Evolutionary conservation across 2,329 filamentous ascomycete genomes (phyloP).

Genomic region (Venturia pyrina): DNA sequence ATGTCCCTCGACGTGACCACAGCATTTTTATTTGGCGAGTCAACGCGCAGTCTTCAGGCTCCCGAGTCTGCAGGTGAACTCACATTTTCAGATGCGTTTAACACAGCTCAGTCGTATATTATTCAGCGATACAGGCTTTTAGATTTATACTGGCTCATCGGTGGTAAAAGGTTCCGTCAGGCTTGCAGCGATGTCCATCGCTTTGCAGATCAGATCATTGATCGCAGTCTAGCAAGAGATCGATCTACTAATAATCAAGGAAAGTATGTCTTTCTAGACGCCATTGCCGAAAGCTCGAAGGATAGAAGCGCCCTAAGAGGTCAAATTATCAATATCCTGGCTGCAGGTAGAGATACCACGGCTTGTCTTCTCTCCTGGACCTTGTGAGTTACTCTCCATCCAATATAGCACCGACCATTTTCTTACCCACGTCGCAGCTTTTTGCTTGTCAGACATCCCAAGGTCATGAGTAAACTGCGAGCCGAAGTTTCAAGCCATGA

Average conservation of each 20-base stretch:
- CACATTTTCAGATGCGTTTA: slow-evolving; percentile 70
- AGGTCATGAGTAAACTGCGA: slow-evolving; percentile 57
- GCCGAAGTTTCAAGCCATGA: slow-evolving; percentile 51
- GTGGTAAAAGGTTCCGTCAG: slow-evolving; percentile 52
- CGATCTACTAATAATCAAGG: slow-evolving; percentile 60
- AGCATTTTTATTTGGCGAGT: slow-evolving; percentile 73
- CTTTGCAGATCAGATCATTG: slow-evolving; percentile 71
- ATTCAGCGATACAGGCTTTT: slow-evolving; percentile 45
- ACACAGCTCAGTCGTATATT: slow-evolving; percentile 62
- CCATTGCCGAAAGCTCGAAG: slow-evolving; percentile 70
- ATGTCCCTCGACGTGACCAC: slow-evolving; percentile 78
- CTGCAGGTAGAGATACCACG: slow-evolving; percentile 83
- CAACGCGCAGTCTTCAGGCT: slow-evolving; percentile 50
- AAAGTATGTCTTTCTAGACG: slow-evolving; percentile 77
- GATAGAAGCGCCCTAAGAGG: slow-evolving; percentile 61
- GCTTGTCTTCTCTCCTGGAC: slow-evolving; percentile 71
- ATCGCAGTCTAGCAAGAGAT: slow-evolving; percentile 59
- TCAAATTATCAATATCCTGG: slow-evolving; percentile 70
- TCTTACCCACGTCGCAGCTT: slow-evolving; percentile 22
- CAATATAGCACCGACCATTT: not conserved
- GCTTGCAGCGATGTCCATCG: slow-evolving; percentile 60
- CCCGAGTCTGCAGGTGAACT: slow-evolving; percentile 38
- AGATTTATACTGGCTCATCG: slow-evolving; percentile 52
- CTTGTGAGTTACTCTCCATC: slow-evolving; percentile 43
- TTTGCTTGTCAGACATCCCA: slow-evolving; percentile 58